A percentile compares a stretch with the other conserved stretches of the same genome.
phyloP scores from a whole-genome alignment of 768 basidiomycete species.

The Suillus lakei region DNA sequence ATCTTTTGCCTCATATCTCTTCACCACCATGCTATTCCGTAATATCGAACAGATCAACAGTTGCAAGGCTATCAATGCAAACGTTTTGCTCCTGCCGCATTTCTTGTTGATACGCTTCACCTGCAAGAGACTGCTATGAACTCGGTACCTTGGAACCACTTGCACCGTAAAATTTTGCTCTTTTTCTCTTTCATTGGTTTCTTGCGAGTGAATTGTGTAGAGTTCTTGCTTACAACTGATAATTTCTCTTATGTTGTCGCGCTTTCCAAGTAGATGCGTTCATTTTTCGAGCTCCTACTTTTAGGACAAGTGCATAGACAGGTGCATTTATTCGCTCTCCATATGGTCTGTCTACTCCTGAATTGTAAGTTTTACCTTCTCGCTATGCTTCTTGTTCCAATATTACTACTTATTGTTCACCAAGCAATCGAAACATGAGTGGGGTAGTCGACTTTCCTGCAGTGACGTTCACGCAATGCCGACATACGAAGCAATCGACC shows the following conservation, averaged over 20 bases:
- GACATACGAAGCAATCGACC: not conserved
- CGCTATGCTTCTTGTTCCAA: not conserved
- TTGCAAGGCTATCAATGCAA: not conserved
- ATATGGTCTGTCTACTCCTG: not conserved
- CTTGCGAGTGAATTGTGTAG: not conserved
- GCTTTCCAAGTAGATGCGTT: not conserved
- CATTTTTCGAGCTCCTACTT: not conserved
- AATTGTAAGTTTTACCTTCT: not conserved
- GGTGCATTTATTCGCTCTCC: not conserved
- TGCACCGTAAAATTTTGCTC: not conserved
- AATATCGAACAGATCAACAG: not conserved
- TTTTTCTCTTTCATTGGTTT: too few relatives aligned
- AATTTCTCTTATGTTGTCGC: not conserved
- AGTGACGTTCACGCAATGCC: not conserved
- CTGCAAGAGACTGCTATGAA: not conserved
- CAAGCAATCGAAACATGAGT: not conserved
- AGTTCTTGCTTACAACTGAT: not conserved
- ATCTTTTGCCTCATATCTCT: not conserved
- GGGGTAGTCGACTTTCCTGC: not conserved
- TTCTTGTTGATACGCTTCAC: not conserved
- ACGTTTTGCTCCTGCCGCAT: not conserved
- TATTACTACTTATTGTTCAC: not conserved
- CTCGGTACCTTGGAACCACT: not conserved
- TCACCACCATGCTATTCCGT: not conserved
- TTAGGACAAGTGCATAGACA: not conserved